phyloP scores from a whole-genome alignment of 2,329 filamentous ascomycete species.

The Fusarium graminum region DNA sequence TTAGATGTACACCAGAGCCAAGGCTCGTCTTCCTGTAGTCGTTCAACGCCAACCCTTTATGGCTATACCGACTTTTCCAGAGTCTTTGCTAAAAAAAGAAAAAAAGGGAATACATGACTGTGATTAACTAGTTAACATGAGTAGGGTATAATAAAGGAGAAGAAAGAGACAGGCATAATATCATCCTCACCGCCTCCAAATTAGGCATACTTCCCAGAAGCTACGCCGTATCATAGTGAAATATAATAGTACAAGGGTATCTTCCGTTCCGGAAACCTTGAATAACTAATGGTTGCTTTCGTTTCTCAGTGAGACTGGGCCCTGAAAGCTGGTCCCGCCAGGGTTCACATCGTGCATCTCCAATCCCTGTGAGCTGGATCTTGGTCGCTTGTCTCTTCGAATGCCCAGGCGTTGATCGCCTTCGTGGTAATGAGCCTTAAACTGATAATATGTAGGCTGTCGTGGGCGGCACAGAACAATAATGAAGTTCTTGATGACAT shows the following conservation, averaged over 20 bases:
- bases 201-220: constrained; percentile 47
- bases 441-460: constrained; percentile 88
- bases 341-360: constrained; percentile 78
- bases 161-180: constrained; percentile 43
- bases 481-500: constrained; percentile 80
- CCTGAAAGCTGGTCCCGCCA: constrained; percentile 64
- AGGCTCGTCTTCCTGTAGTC: constrained; percentile 9
- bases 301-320: constrained; percentile 62
- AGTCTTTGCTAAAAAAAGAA: constrained; percentile 20
- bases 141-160: constrained; percentile 42
- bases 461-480: constrained; percentile 85
- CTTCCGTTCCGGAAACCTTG: constrained; percentile 10
- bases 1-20: constrained; percentile 25
- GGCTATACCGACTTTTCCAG: constrained; percentile 30
- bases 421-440: constrained; percentile 80
- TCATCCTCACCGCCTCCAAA: constrained; percentile 38
- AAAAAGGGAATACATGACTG: constrained; percentile 31
- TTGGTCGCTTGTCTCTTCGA: constrained; percentile 54
- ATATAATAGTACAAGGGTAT: constrained; percentile 26
- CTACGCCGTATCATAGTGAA: constrained; percentile 30
- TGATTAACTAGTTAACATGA: constrained; percentile 32
- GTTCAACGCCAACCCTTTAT: constrained; percentile 31
- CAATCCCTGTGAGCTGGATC: constrained; percentile 74
- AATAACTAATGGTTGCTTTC: constrained; percentile 47
- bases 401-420: constrained; percentile 88